Conservation (phyloP, 2,329 filamentous ascomycete genomes). For the Stemphylium vesicarium region DNA sequence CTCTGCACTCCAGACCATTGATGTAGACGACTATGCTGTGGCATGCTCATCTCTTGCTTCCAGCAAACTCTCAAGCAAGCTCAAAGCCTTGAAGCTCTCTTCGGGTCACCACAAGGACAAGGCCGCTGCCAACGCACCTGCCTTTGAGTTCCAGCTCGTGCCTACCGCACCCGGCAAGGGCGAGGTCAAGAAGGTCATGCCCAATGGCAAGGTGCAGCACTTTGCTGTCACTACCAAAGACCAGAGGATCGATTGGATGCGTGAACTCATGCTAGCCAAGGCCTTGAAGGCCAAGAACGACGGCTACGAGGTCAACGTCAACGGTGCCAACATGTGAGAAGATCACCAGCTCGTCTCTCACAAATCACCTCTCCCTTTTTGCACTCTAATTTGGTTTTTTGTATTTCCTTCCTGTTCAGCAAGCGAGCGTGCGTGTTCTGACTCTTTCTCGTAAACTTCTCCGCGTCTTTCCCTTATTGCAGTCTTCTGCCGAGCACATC, state of each 20-base stretch:
- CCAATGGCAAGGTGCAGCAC: conserved; percentile 80
- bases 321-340: conserved; percentile 58
- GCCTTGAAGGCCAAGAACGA: conserved; percentile 83
- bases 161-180: conserved; percentile 64
- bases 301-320: conserved; percentile 81
- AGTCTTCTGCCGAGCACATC: conserved; percentile 13
- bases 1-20: conserved; percentile 77
- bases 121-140: conserved; percentile 62
- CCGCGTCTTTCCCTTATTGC: conserved; percentile 8
- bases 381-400: conserved; percentile 5
- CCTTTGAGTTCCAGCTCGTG: conserved; percentile 85
- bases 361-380: neutral
- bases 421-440: conserved; percentile 28
- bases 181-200: conserved; percentile 46
- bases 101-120: conserved; percentile 60
- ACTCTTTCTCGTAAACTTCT: conserved; percentile 6
- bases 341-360: neutral
- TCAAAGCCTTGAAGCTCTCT: conserved; percentile 74
- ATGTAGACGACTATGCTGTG: conserved; percentile 88
- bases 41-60: conserved; percentile 79
- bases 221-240: conserved; percentile 70
- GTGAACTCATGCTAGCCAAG: conserved; percentile 89
- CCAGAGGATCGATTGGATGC: conserved; percentile 97
- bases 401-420: conserved; percentile 4
- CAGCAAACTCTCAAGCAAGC: conserved; percentile 84